phyloP scores from a whole-genome alignment of 306 rosid species.

The Notholithocarpus densiflorus region DNA sequence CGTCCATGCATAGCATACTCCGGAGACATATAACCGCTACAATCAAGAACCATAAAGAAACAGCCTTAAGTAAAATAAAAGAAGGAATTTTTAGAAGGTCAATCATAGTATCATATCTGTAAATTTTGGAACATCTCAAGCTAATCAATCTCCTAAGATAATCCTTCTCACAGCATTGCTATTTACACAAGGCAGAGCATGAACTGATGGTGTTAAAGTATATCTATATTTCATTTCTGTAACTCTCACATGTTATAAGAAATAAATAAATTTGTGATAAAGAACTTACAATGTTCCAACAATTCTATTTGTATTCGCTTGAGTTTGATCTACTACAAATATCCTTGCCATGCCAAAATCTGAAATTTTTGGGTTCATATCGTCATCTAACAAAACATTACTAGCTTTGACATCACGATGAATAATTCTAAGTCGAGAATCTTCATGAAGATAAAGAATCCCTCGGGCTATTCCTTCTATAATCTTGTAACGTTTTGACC shows the following conservation, averaged over 20 bases:
- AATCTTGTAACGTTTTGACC: conserved; percentile 37
- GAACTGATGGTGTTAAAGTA: too few species aligned
- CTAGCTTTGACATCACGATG: conserved; percentile 46
- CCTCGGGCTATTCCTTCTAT: conserved; percentile 43
- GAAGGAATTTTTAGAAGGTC: too few species aligned
- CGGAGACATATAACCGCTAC: conserved; percentile 54
- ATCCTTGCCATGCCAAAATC: conserved; percentile 51
- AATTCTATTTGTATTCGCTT: conserved; percentile 25
- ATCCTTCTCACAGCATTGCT: too few species aligned
- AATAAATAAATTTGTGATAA: too few species aligned
- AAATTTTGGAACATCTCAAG: conserved; percentile 38
- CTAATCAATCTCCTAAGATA: not conserved
- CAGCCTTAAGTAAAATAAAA: not conserved
- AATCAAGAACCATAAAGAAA: not conserved
- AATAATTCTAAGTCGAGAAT: conserved; percentile 44
- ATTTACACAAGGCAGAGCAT: too few species aligned
- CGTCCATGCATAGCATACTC: conserved; percentile 41
- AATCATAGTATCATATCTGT: not conserved
- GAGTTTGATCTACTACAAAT: conserved; percentile 23
- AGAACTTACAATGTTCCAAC: conserved; percentile 53
- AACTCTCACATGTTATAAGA: not conserved
- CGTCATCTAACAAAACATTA: conserved; percentile 31
- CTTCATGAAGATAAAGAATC: conserved; percentile 42
- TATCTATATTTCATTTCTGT: too few species aligned
- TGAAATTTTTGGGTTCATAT: conserved; percentile 41